These are phyloP conservation scores for Gnomoniopsis smithogilvyi DNA, from an alignment of 2,329 filamentous ascomycete genomes.

Conservation along the genomic window DNA sequence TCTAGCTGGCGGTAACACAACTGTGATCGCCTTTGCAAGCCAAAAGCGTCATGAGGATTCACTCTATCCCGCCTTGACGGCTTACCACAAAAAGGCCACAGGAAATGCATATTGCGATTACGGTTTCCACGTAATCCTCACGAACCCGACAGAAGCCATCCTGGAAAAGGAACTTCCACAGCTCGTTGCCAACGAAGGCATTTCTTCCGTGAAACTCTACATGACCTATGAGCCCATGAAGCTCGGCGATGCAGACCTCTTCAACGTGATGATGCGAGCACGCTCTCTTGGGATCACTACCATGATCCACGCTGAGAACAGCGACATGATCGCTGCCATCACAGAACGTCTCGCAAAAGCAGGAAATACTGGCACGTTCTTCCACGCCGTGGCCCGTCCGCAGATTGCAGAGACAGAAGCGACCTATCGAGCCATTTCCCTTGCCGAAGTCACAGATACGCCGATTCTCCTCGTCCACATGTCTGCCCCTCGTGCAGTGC, in stretches of 20 bases:
- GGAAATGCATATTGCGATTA: conserved; percentile 48
- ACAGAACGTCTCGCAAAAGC: conserved; percentile 23
- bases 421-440: conserved; percentile 44
- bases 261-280: conserved; percentile 38
- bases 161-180: conserved; percentile 40
- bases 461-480: conserved; percentile 54
- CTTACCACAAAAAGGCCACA: conserved; percentile 13
- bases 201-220: conserved; percentile 42
- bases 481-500: conserved; percentile 42
- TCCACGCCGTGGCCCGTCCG: conserved; percentile 43
- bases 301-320: conserved; percentile 47
- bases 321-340: conserved; percentile 41
- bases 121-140: conserved; percentile 50
- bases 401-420: conserved; percentile 46
- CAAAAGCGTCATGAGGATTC: conserved; percentile 44
- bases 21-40: conserved; percentile 53
- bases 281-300: conserved; percentile 41
- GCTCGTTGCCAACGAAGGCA: conserved; percentile 30
- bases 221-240: conserved; percentile 42
- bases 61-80: conserved; percentile 25
- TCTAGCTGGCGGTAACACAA: conserved; percentile 56
- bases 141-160: conserved; percentile 39
- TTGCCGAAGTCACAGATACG: conserved; percentile 45
- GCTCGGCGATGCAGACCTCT: conserved; percentile 34
- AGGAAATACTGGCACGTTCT: conserved; percentile 29